phyloP scores from a whole-genome alignment of 805 yeast species.

The Sugiyamaella valdiviana region DNA sequence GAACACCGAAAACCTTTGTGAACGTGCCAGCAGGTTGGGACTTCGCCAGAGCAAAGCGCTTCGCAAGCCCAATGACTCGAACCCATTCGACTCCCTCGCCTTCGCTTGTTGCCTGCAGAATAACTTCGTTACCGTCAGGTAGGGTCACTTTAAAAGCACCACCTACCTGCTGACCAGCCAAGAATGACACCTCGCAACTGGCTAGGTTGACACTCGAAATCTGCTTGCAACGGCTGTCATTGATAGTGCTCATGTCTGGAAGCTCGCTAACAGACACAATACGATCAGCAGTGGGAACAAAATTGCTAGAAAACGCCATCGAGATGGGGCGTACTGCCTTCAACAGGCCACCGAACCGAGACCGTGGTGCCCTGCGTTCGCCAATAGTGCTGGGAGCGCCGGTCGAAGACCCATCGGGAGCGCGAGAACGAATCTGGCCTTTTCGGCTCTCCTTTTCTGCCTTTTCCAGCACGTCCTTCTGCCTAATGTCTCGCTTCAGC shows the following conservation, averaged over 20 bases:
- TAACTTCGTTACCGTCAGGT: slow-evolving; percentile 47
- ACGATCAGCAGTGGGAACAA: slow-evolving; percentile 34
- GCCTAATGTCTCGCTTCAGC: slow-evolving; percentile 45
- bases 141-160: slow-evolving; percentile 39
- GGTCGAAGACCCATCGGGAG: background rate
- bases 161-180: slow-evolving; percentile 25
- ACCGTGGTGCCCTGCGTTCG: slow-evolving; percentile 17
- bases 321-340: slow-evolving; percentile 38
- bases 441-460: slow-evolving; percentile 5
- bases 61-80: slow-evolving; percentile 26
- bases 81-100: slow-evolving; percentile 73
- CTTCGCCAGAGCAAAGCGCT: slow-evolving; percentile 19
- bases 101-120: slow-evolving; percentile 61
- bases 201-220: slow-evolving; percentile 40
- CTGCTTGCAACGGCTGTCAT: slow-evolving; percentile 45
- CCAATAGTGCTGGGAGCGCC: slow-evolving; percentile 6
- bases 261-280: slow-evolving; percentile 48
- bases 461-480: slow-evolving; percentile 34
- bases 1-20: slow-evolving; percentile 76
- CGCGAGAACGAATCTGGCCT: background rate
- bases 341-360: slow-evolving; percentile 36
- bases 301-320: slow-evolving; percentile 28
- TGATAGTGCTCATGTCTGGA: slow-evolving; percentile 44
- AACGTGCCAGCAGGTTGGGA: slow-evolving; percentile 17
- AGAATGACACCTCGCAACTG: slow-evolving; percentile 36